Conservation (phyloP, 169 alveolate species). For the Eimeria maxima region DNA sequence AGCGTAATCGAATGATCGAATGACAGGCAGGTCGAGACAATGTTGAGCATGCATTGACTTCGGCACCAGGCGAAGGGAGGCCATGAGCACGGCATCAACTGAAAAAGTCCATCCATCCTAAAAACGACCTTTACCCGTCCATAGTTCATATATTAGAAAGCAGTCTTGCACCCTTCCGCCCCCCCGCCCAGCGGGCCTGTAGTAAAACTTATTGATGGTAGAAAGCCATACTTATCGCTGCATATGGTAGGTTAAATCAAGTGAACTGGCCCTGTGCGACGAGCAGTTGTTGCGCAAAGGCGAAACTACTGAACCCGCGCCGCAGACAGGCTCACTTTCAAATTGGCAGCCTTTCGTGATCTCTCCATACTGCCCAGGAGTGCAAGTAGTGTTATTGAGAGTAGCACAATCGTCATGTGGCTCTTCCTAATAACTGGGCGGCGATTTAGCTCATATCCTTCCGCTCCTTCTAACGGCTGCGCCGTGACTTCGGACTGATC, state of each 20-base stretch:
- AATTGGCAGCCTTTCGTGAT: not conserved
- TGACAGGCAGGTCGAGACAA: not conserved
- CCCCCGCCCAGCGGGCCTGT: not conserved
- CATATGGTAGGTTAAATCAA: not conserved
- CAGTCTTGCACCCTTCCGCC: not conserved
- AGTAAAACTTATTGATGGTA: not conserved
- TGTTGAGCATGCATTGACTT: not conserved
- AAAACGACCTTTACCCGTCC: not conserved
- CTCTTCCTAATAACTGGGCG: not conserved
- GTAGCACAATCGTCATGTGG: not conserved
- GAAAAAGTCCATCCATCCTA: not conserved
- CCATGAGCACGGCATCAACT: not conserved
- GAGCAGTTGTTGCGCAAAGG: not conserved
- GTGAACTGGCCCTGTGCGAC: not conserved
- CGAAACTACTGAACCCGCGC: not conserved
- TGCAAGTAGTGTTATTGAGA: not conserved
- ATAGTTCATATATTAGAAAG: no score
- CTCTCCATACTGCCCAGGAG: not conserved
- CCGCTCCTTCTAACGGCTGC: not conserved
- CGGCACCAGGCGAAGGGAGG: not conserved
- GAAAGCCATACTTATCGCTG: not conserved
- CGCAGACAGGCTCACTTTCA: not conserved
- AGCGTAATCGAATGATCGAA: not conserved
- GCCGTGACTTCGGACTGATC: not conserved
- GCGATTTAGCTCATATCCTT: not conserved